Evolutionary conservation across 2,329 filamentous ascomycete genomes (phyloP).

Genomic region (Verticillium klebahnii): DNA sequence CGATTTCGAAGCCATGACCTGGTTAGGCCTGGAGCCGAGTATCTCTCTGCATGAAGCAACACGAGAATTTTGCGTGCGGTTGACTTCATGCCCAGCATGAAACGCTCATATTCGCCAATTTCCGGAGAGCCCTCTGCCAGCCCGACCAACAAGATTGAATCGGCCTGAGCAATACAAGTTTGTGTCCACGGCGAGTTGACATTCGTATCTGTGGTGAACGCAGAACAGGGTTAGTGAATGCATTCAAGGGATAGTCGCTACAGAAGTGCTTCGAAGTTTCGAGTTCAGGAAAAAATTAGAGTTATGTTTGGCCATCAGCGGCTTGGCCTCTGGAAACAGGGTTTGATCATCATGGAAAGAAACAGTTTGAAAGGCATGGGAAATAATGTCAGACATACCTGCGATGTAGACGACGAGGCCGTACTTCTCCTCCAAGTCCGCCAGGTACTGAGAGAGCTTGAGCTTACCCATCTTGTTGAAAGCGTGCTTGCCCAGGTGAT

Average conservation of each 20-base stretch:
- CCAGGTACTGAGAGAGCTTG: slow-evolving; percentile 91
- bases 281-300: slow-evolving; percentile 65
- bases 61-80: slow-evolving; percentile 92
- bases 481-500: slow-evolving; percentile 90
- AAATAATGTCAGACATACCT: slow-evolving; percentile 39
- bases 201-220: slow-evolving; percentile 69
- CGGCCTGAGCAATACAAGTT: slow-evolving; percentile 93
- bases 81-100: slow-evolving; percentile 94
- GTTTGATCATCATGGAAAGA: slow-evolving; percentile 46
- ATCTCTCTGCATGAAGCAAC: slow-evolving; percentile 82
- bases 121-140: slow-evolving; percentile 83
- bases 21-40: slow-evolving; percentile 78
- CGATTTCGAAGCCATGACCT: slow-evolving; percentile 87
- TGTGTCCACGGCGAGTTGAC: slow-evolving; percentile 98
- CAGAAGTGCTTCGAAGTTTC: slow-evolving; percentile 6
- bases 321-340: slow-evolving; percentile 43
- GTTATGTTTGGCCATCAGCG: slow-evolving; percentile 51
- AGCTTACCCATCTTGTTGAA: slow-evolving; percentile 98
- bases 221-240: slow-evolving; percentile 21
- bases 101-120: slow-evolving; percentile 94
- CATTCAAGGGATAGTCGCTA: neutral
- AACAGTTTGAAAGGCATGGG: neutral
- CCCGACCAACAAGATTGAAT: slow-evolving; percentile 90
- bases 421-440: slow-evolving; percentile 95
- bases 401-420: slow-evolving; percentile 93